Evolutionary conservation across 1,284 basidiomycete genomes (phyloP).

Genomic region (Hemileia vastatrix): DNA sequence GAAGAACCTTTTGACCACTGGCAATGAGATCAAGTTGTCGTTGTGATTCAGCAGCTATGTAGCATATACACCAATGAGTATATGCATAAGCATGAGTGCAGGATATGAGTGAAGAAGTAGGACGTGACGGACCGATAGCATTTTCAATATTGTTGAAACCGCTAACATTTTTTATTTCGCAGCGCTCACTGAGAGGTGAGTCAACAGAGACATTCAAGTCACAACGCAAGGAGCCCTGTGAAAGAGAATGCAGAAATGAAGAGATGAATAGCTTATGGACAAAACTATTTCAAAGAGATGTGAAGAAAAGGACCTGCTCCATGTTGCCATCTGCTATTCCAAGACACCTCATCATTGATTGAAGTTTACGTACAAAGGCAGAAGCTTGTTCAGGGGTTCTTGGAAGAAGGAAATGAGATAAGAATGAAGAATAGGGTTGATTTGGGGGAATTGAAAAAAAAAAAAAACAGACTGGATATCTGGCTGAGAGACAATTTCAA

Average conservation of each 20-base stretch:
- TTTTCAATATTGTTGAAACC: constrained; percentile 75
- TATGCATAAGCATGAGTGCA: background rate
- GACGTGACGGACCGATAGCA: constrained; percentile 61
- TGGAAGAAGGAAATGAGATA: background rate
- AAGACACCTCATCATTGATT: constrained; percentile 67
- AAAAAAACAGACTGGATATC: constrained; percentile 61
- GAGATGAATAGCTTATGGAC: background rate
- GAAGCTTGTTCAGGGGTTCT: constrained; percentile 85
- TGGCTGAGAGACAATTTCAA: constrained; percentile 94
- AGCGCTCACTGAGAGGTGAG: constrained; percentile 62
- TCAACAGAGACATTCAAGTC: constrained; percentile 90
- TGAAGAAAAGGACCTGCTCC: constrained; percentile 61
- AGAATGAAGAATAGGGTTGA: background rate
- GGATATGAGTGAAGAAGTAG: background rate
- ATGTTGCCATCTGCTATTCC: constrained; percentile 92
- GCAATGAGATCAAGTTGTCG: constrained; percentile 61
- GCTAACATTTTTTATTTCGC: constrained; percentile 96
- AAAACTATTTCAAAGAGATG: background rate
- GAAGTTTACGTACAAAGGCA: constrained; percentile 74
- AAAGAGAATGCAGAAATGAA: background rate
- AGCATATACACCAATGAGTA: background rate
- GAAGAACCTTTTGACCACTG: constrained; percentile 51
- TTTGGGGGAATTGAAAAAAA: background rate
- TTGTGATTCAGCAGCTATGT: constrained; percentile 56
- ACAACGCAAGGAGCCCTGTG: constrained; percentile 78